Evolutionary conservation across 2,329 filamentous ascomycete genomes (phyloP), one percentile per base, ranked within the genome.

Genomic region (Keithomyces neogunnii): DNA sequence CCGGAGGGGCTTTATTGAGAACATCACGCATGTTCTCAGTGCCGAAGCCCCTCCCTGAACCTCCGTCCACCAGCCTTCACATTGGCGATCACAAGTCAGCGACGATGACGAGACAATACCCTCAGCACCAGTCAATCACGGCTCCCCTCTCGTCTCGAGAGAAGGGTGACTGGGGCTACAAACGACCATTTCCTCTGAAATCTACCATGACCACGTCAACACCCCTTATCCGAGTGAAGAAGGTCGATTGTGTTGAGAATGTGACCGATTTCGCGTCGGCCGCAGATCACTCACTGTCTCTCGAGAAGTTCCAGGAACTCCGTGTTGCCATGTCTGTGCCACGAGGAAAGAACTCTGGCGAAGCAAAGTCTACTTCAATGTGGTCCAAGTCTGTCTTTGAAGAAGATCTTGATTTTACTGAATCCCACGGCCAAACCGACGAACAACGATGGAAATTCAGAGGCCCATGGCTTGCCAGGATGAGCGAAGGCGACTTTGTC

Each of bases 121-220:
- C 92, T n/a, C 89, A 84, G 49, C 80, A 87, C 65, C 88, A 93
- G 64, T 81, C 90, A 55, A 86, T 97, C 63, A 84, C 85, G 11
- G 91, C 89, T 0, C 85, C 89, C 5, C 72, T 78, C 44, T 77
- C 82, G 19, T 91, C 90, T 6, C 78, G 89, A 29, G 73, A 76
- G 40, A 81, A 81, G 62, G 92, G 92, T 36, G 92, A 97, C 63
- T 97, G 92, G 91, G 92, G 92, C 11, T 73, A 96, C 60, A 97
- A 97, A 73, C 78, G 92, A 51, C 77, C 89, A 1, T 74, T 97
- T 5, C 92, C 92, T 1, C 71, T 85, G 7, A 85, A 85, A 65
- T 84, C 86, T 3, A 91, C 89, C 4, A 80, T 82, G 26, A 81
- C 81, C 50, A 83, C 82, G 5, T 82, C 84, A 5, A 84, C 83